A percentile compares a stretch with the other conserved stretches of the same genome.
phyloP scores from a whole-genome alignment of 805 yeast genomes.

The Cyberlindnera petersonii region DNA sequence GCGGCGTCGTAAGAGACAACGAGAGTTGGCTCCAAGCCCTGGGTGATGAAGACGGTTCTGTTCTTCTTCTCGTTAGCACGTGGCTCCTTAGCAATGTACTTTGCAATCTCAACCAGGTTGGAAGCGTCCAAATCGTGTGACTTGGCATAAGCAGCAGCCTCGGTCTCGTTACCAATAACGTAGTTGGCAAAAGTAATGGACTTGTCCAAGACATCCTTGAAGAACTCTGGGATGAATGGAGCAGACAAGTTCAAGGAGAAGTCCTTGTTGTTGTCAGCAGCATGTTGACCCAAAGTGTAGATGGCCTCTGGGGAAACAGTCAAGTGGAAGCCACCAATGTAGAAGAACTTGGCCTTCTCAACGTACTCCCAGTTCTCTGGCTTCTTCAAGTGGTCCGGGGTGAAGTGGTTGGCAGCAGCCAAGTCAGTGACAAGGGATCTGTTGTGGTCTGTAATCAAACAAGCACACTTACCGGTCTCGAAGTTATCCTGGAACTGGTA shows the following conservation, averaged over 20 bases:
- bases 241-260: slow-evolving; percentile 89
- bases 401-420: slow-evolving; percentile 97
- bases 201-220: slow-evolving; percentile 83
- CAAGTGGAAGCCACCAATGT: slow-evolving; percentile 98
- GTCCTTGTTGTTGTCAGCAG: slow-evolving; percentile 74
- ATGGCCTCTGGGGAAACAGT: slow-evolving; percentile 97
- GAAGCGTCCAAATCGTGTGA: slow-evolving; percentile 59
- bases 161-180: slow-evolving; percentile 94
- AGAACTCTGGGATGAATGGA: slow-evolving; percentile 93
- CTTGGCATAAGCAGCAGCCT: slow-evolving; percentile 92
- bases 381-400: slow-evolving; percentile 77
- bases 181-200: slow-evolving; percentile 84
- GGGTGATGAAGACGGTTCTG: slow-evolving; percentile 92
- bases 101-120: slow-evolving; percentile 75
- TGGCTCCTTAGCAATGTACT: slow-evolving; percentile 72
- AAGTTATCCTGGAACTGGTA: slow-evolving; percentile 74
- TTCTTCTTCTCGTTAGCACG: slow-evolving; percentile 63
- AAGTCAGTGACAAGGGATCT: slow-evolving; percentile 94
- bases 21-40: slow-evolving; percentile 89
- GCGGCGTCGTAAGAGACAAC: slow-evolving; percentile 56
- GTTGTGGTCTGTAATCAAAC: slow-evolving; percentile 79
- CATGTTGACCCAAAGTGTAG: slow-evolving; percentile 83
- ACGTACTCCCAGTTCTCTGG: slow-evolving; percentile 89
- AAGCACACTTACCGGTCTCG: slow-evolving; percentile 98
- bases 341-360: slow-evolving; percentile 74